phyloP scores from a whole-genome alignment of 2,329 filamentous ascomycete genomes.

The Leptosphaerulina australis region DNA sequence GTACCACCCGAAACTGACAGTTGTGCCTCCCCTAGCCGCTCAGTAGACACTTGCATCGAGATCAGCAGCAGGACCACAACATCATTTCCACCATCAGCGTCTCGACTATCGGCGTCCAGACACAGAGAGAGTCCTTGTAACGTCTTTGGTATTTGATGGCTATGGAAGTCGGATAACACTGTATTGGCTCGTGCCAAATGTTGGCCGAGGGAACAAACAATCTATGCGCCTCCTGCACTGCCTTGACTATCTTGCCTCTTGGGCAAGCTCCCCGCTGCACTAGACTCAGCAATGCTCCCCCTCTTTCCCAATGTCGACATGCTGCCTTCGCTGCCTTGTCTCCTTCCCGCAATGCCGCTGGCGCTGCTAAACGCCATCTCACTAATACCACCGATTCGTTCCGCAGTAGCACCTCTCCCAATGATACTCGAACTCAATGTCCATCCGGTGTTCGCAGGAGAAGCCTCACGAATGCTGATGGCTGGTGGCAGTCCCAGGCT shows the following conservation, averaged over 20 bases:
- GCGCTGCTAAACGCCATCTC: constrained; percentile 20
- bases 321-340: constrained; percentile 40
- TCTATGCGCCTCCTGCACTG: background rate
- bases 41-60: background rate
- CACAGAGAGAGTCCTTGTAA: no score
- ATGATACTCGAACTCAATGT: constrained; percentile 27
- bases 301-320: constrained; percentile 31
- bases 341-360: constrained; percentile 38
- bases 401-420: constrained; percentile 16
- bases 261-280: constrained; percentile 23
- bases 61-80: background rate
- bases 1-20: background rate
- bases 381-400: constrained; percentile 15
- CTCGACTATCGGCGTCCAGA: no score
- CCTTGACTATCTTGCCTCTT: constrained; percentile 38
- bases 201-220: no score
- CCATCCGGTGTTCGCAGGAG: constrained; percentile 40
- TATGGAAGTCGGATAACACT: no score
- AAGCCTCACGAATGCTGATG: constrained; percentile 45
- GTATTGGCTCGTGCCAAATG: no score
- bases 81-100: no score
- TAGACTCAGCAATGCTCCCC: constrained; percentile 30
- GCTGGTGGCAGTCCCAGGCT: constrained; percentile 51
- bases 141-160: no score
- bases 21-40: background rate